Evolutionary conservation across 2,329 filamentous ascomycete genomes (phyloP).

Genomic region (Phyllosticta ampelicida): DNA sequence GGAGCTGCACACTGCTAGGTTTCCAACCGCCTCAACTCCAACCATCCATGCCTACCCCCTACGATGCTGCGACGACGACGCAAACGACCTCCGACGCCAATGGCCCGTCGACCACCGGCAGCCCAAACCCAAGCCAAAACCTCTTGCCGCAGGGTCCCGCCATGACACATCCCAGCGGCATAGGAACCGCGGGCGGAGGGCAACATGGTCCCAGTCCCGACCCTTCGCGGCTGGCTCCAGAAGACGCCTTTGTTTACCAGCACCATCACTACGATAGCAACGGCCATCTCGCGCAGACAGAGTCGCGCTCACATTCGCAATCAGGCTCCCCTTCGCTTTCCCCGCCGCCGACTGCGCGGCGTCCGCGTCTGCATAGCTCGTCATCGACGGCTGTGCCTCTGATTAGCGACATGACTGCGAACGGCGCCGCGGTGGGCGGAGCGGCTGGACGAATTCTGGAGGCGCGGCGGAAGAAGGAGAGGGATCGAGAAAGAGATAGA

Average conservation of each 20-base stretch:
- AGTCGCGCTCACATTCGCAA: neutral
- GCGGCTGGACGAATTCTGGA: slow-evolving; percentile 19
- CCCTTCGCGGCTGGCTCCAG: slow-evolving; percentile 56
- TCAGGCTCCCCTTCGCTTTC: neutral
- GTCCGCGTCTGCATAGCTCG: slow-evolving; percentile 18
- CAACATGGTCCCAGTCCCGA: slow-evolving; percentile 12
- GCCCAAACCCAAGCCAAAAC: neutral
- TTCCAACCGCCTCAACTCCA: neutral
- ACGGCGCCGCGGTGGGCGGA: slow-evolving; percentile 1
- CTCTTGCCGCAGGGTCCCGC: neutral
- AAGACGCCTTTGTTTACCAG: slow-evolving; percentile 60
- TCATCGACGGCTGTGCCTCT: neutral
- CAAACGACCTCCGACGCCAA: neutral
- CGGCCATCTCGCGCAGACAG: slow-evolving; percentile 41
- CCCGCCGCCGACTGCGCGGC: slow-evolving; percentile 32
- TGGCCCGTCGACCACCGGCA: neutral
- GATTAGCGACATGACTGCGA: neutral
- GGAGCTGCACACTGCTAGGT: no score
- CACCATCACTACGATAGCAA: neutral
- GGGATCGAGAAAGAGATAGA: slow-evolving; percentile 26
- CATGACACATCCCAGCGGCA: neutral
- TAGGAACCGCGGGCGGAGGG: neutral
- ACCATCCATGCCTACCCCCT: neutral
- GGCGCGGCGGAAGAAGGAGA: slow-evolving; percentile 37
- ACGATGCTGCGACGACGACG: neutral